Evolutionary conservation across 2,329 filamentous ascomycete genomes (phyloP), one percentile per base, ranked within the genome.

Genomic region (Penicillium sp.): DNA sequence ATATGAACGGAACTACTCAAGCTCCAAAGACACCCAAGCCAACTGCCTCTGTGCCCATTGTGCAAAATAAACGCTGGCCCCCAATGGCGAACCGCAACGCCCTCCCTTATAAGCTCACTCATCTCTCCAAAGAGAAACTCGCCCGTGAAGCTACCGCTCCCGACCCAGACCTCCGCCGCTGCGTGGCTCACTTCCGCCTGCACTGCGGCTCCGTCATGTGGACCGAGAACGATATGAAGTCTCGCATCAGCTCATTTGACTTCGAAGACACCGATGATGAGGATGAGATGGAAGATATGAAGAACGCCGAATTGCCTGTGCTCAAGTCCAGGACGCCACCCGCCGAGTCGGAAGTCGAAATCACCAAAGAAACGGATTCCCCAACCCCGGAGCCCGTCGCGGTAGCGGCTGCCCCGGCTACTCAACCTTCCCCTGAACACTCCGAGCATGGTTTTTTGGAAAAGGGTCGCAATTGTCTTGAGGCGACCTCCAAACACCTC

Each of bases 171-270:
- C 70, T 72, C 29, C 68, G 69, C 41, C 69, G 69, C 48, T 72
- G 69, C 43, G 67, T 72, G 34, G 65, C 62, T 9, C 69, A 72
- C 57, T 71, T 71, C 57, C 67, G 68, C 6, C 59, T 72, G 27
- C 69, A 72, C 53, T 65, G 64, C 48, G 64, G 63, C 41, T 71
- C 69, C 1, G 66, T 72, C 46, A 58, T 66, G 40, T 71, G 67
- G 68, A 67, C 69, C 1, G 68, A 72, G 50, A 67, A 69, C 43
- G 69, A 72, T 16, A 70, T 70, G 66, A 68, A 68, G 21, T 66
- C 68, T 32, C 66, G 68, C 31, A 71, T 72, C 56, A 71, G 68
- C 53, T 68, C 69, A 7, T 68, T 71, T 10, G 69, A 71, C n/a
- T 63, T 71, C 27, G 69, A 72, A 50, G 65, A 68, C 31, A 64